phyloP scores from a whole-genome alignment of 106 monocot species.

The Vanilla planifolia region DNA sequence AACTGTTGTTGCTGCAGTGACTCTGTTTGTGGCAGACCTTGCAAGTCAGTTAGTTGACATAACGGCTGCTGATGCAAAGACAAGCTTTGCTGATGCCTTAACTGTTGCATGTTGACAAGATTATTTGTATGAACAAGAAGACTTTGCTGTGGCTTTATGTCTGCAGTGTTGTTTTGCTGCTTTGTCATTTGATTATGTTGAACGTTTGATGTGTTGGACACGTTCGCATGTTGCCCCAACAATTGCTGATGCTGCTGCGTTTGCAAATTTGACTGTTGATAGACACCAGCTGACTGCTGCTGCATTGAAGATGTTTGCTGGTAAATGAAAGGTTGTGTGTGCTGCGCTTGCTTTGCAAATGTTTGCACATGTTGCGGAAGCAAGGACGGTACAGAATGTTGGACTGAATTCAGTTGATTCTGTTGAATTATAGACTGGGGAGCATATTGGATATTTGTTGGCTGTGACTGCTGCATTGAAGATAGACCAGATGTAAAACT shows the following conservation, averaged over 20 bases:
- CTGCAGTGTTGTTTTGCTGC: constrained; percentile 49
- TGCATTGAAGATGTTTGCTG: constrained; percentile 42
- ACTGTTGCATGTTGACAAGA: constrained; percentile 58
- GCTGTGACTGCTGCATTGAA: constrained; percentile 42
- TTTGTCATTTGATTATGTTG: constrained; percentile 39
- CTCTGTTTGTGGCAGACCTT: constrained; percentile 29
- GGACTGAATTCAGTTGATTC: constrained; percentile 53
- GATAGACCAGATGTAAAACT: constrained; percentile 36
- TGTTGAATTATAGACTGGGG: constrained; percentile 43
- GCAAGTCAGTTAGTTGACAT: constrained; percentile 28
- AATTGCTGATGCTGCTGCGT: constrained; percentile 26
- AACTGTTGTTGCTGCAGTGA: constrained; percentile 38
- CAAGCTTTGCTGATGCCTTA: constrained; percentile 47
- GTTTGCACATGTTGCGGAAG: constrained; percentile 46
- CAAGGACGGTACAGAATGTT: constrained; percentile 41
- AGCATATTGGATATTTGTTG: constrained; percentile 36
- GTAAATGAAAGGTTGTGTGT: constrained; percentile 33
- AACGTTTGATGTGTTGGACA: constrained; percentile 35
- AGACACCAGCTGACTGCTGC: constrained; percentile 34
- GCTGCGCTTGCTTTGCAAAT: constrained; percentile 45
- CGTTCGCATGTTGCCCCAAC: constrained; percentile 45
- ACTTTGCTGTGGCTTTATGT: constrained; percentile 49
- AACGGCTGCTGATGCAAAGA: constrained; percentile 53
- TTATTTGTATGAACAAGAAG: constrained; percentile 48
- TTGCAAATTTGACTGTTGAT: constrained; percentile 39